Evolutionary conservation across 2,329 filamentous ascomycete species (phyloP).

Genomic region (Phoma herbarum): DNA sequence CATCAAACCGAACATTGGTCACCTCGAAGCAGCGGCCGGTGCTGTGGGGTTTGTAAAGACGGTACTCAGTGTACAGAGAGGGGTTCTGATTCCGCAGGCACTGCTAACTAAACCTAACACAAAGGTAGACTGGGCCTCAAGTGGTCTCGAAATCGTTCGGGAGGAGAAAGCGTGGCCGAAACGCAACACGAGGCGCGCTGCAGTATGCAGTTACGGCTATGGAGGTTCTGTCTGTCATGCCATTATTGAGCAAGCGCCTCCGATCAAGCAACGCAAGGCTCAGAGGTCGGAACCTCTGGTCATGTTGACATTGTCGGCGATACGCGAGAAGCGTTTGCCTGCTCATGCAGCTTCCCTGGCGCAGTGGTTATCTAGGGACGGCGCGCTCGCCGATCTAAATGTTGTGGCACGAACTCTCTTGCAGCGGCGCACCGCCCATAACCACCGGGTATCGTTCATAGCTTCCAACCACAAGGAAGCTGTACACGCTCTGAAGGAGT

Average conservation of each 20-base stretch:
- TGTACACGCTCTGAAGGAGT: conserved; percentile 25
- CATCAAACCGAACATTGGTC: conserved; percentile 53
- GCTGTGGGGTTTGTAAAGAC: conserved; percentile 50
- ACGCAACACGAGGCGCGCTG: conserved; percentile 44
- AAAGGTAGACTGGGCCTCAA: conserved; percentile 37
- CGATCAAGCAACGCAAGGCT: too few relatives aligned
- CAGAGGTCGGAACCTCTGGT: conserved; percentile 5
- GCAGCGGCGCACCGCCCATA: conserved; percentile 43
- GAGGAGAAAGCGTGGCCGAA: conserved; percentile 30
- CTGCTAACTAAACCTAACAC: conserved; percentile 44
- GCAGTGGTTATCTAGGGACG: conserved; percentile 36
- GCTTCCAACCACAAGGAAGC: conserved; percentile 34
- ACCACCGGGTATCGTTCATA: conserved; percentile 41
- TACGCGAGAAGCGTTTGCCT: conserved; percentile 45
- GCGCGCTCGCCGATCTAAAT: conserved; percentile 24
- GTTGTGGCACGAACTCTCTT: conserved; percentile 40
- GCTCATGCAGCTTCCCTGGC: conserved; percentile 30
- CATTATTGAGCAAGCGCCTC: conserved; percentile 51
- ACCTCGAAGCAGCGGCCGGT: conserved; percentile 52
- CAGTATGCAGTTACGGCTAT: conserved; percentile 58
- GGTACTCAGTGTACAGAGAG: conserved; percentile 51
- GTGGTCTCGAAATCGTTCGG: conserved; percentile 15
- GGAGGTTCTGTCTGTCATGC: conserved; percentile 55
- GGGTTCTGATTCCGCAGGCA: conserved; percentile 38
- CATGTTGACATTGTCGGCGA: conserved; percentile 39